Percentiles rank a stretch among this genome's conserved stretches.
phyloP scores from a whole-genome alignment of 2,329 filamentous ascomycete species.

The Tolypocladium paradoxum region DNA sequence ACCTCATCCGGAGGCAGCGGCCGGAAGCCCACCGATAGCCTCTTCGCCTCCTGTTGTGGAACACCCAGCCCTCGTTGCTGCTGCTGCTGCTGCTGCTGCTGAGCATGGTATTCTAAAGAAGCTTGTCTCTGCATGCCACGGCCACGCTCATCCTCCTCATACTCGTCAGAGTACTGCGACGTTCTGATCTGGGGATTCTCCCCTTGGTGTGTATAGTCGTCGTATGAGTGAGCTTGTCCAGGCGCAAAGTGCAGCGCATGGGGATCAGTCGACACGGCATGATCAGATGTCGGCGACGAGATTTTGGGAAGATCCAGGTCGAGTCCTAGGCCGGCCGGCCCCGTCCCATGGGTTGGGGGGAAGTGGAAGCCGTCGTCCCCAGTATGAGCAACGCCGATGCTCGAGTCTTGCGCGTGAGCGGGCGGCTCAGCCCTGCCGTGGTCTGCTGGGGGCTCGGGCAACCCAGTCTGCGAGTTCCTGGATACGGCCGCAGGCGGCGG shows the following conservation, averaged over 20 bases:
- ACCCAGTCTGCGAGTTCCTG: conserved; percentile 14
- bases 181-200: conserved; percentile 17
- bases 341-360: conserved; percentile 16
- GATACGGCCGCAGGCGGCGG: conserved; percentile 18
- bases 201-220: conserved; percentile 6
- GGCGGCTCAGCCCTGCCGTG: neutral
- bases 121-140: conserved; percentile 21
- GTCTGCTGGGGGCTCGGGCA: conserved; percentile 6
- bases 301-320: conserved; percentile 24
- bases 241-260: neutral
- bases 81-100: conserved; percentile 17
- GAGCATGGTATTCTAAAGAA: conserved; percentile 6
- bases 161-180: conserved; percentile 22
- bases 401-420: neutral
- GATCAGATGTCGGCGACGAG: conserved; percentile 10
- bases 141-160: conserved; percentile 21
- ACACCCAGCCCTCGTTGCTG: conserved; percentile 34
- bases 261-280: conserved; percentile 6
- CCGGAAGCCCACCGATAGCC: conserved; percentile 63
- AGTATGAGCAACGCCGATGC: conserved; percentile 9
- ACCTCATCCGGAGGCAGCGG: conserved; percentile 82
- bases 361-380: conserved; percentile 10
- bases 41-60: conserved; percentile 42
- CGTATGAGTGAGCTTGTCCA: conserved; percentile 4
- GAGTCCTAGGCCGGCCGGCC: conserved; percentile 21